phyloP scores from a whole-genome alignment of 345 rosid genomes.

The Brassica carinata region DNA sequence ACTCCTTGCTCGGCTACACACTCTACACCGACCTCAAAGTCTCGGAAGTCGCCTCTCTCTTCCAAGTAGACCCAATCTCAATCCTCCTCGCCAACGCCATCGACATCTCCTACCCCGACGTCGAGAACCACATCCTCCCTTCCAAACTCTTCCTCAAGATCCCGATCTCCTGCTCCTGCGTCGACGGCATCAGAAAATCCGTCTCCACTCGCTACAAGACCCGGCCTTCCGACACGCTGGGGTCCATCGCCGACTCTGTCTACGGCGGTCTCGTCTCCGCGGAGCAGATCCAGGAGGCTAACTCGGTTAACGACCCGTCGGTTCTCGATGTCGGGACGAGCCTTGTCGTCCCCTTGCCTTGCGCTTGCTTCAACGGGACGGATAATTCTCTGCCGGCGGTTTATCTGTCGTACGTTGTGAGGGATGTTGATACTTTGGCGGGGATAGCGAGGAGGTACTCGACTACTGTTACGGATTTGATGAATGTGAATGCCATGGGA shows the following conservation, averaged over 20 bases:
- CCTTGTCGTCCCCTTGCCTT: conserved; percentile 82
- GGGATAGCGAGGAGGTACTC: conserved; percentile 74
- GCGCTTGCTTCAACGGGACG: conserved; percentile 94
- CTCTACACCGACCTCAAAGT: conserved; percentile 98
- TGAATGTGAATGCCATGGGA: conserved; percentile 99
- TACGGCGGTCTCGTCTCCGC: conserved; percentile 89
- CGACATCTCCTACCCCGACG: conserved; percentile 94
- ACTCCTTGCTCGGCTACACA: conserved; percentile 86
- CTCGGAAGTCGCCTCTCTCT: conserved; percentile 94
- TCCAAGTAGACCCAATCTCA: conserved; percentile 88
- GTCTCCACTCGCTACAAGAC: conserved; percentile 81
- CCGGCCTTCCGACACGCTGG: conserved; percentile 76
- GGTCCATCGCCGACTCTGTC: conserved; percentile 65
- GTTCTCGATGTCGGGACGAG: conserved; percentile 80
- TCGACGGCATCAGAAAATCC: conserved; percentile 90
- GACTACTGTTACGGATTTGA: conserved; percentile 91
- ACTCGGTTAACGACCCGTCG: conserved; percentile 76
- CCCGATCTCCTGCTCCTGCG: conserved; percentile 82
- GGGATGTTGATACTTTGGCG: conserved; percentile 63
- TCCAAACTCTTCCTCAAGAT: conserved; percentile 77
- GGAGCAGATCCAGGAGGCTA: conserved; percentile 88
- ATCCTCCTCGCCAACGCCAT: conserved; percentile 84
- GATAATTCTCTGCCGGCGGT: conserved; percentile 87
- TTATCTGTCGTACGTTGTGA: conserved; percentile 85
- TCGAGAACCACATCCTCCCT: conserved; percentile 94